Percentiles rank a stretch among this genome's conserved stretches.
These are phyloP conservation scores for Paramecium caudatum DNA, from an alignment of 73 alveolate species.

Conservation along the genomic window DNA sequence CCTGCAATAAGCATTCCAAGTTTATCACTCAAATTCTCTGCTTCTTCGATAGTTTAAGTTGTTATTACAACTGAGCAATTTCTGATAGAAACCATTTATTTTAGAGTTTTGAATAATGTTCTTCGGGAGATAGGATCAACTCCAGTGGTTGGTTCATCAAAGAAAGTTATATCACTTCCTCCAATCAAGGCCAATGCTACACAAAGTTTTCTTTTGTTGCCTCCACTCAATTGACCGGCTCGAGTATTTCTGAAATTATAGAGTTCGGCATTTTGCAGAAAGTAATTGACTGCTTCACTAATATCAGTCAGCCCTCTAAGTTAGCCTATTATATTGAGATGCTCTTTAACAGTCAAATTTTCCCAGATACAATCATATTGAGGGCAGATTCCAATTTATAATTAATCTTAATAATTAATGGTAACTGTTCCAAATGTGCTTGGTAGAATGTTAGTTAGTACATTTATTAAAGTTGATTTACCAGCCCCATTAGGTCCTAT, in stretches of 20 bases:
- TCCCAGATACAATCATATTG: slow-evolving; percentile 97
- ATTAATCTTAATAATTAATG: slow-evolving; percentile 12
- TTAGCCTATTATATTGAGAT: slow-evolving; percentile 92
- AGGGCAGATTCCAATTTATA: slow-evolving; percentile 97
- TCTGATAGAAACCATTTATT: slow-evolving; percentile 68
- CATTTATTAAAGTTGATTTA: slow-evolving; percentile 69
- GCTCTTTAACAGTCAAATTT: slow-evolving; percentile 94
- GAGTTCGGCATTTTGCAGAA: slow-evolving; percentile 84
- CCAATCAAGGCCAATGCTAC: slow-evolving; percentile 97
- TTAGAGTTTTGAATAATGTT: slow-evolving; percentile 92
- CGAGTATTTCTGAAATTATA: slow-evolving; percentile 79
- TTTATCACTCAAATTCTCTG: slow-evolving; percentile 91
- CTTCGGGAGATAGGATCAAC: slow-evolving; percentile 95
- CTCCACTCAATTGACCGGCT: slow-evolving; percentile 97
- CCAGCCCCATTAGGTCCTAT: slow-evolving; percentile 78
- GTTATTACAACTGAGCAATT: slow-evolving; percentile 85
- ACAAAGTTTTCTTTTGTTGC: slow-evolving; percentile 97
- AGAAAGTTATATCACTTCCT: slow-evolving; percentile 88
- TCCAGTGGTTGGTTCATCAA: slow-evolving; percentile 98
- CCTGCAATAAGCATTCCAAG: slow-evolving; percentile 88
- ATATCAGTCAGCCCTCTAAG: slow-evolving; percentile 90
- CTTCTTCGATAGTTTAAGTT: slow-evolving; percentile 96
- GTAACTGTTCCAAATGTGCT: slow-evolving; percentile 46
- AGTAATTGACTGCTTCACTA: slow-evolving; percentile 78
- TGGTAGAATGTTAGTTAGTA: neutral